Evolutionary conservation across 768 basidiomycete species (phyloP), one percentile per base, ranked within the genome.

Genomic region (Russula virescens): DNA sequence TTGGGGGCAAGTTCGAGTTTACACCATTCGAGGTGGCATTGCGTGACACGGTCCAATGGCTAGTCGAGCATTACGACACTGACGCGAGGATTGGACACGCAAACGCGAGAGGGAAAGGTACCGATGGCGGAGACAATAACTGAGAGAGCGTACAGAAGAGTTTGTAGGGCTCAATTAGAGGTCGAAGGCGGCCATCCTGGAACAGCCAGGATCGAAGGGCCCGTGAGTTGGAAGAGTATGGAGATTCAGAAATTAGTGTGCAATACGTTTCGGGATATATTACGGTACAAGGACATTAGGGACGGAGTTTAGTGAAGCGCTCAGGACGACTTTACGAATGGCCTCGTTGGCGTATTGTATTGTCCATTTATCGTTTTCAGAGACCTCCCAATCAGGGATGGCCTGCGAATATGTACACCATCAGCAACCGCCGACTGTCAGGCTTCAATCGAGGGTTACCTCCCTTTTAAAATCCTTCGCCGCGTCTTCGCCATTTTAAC

Each of bases 11-110:
- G 5, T 97, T 95, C 78, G 70, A 88, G 74, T 98, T 98, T 75
- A 97, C 94, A 34, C 94, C 94, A 9, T 96, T 98, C 73, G 83
- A 93, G 35, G 65, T 83, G 73, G 94, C 94, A 26, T 78, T 98
- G 62, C 76, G 87, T 43, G 80, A 85, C 62, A 87, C 84, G 0
- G 91, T 94, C 59, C 77, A 86, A 60, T 97, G 95, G 95, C 94
- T 97, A 79, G 68, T 91, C 45, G 80, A 85, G 58, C 92, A 95
- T 75, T 86, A 90, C 73, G 78, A 86, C 31, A 85, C 54, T 5
- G 64, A 74, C 25, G 91, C 89, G 18, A 77, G 91, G 69, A 89
- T 77, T 2, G 80, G 89, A 74, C 52, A 38, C n/a, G 35, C 38
- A 5, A 71, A 71, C 23, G 40, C 55, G 56, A 42, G 34, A 21